Evolutionary conservation across 164 flowering plant species (phyloP).

Genomic region (Macadamia tetraphylla): DNA sequence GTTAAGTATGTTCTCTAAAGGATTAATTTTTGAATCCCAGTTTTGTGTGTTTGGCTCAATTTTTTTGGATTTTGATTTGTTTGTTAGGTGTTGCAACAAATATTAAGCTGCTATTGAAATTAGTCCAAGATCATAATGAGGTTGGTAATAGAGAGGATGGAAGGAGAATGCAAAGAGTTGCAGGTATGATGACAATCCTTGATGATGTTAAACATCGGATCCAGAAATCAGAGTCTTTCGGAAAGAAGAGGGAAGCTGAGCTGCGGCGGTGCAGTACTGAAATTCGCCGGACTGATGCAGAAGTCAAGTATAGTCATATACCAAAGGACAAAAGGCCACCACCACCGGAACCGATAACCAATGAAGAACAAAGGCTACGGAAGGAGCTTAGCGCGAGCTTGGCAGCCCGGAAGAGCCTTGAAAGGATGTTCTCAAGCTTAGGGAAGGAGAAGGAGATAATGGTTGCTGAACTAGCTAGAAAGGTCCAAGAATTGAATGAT

Average conservation of each 20-base stretch:
- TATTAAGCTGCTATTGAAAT: slow-evolving; percentile 52
- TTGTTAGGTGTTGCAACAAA: slow-evolving; percentile 47
- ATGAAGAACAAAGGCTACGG: slow-evolving; percentile 49
- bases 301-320: slow-evolving; percentile 3
- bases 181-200: slow-evolving; percentile 60
- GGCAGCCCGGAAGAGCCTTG: slow-evolving; percentile 61
- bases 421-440: slow-evolving; percentile 71
- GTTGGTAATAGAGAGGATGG: slow-evolving; percentile 41
- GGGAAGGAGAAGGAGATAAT: slow-evolving; percentile 91
- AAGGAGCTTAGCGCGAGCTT: slow-evolving; percentile 48
- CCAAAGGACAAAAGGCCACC: slow-evolving; percentile 28
- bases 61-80: background rate
- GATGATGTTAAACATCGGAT: slow-evolving; percentile 54
- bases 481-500: slow-evolving; percentile 47
- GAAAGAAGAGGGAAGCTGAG: slow-evolving; percentile 27
- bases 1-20: too few relatives aligned
- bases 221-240: slow-evolving; percentile 38
- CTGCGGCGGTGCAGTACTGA: slow-evolving; percentile 59
- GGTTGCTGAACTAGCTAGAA: slow-evolving; percentile 61
- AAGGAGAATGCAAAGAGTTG: slow-evolving; percentile 44
- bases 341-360: slow-evolving; percentile 16
- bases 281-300: slow-evolving; percentile 8
- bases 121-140: slow-evolving; percentile 58
- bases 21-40: background rate
- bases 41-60: background rate